phyloP scores from a whole-genome alignment of 1,139 yeast species.

The Protomyces lactucae-debilis region DNA sequence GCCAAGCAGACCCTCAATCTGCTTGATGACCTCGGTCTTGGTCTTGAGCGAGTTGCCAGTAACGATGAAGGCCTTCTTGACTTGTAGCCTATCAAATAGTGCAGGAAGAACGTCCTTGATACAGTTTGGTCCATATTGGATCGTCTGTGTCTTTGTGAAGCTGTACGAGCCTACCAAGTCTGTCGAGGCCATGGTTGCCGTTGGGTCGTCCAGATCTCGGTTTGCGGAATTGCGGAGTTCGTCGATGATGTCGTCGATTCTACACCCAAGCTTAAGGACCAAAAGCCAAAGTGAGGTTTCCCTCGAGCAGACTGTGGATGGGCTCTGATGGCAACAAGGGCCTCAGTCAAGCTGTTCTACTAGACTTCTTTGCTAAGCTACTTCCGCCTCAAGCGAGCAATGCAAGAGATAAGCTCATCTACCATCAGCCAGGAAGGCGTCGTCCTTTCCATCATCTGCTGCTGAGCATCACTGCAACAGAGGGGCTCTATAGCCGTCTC shows the following conservation, averaged over 20 bases:
- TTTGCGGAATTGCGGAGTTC: not conserved
- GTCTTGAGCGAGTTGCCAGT: slow-evolving; percentile 38
- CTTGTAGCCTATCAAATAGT: slow-evolving; percentile 1
- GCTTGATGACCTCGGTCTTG: slow-evolving; percentile 17
- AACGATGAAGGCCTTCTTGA: slow-evolving; percentile 40
- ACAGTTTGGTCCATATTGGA: slow-evolving; percentile 18
- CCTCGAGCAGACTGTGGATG: not conserved
- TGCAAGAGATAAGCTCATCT: not conserved
- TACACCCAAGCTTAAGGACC: not conserved
- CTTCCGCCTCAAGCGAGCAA: not conserved
- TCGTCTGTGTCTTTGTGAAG: slow-evolving; percentile 12
- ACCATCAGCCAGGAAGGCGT: not conserved
- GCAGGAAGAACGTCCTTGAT: slow-evolving; percentile 9
- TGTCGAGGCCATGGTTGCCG: not conserved
- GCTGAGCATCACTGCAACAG: not conserved
- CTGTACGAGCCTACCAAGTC: slow-evolving; percentile 6
- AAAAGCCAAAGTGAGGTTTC: not conserved
- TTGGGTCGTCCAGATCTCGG: too few species aligned
- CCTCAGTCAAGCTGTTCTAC: not conserved
- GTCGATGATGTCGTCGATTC: not conserved
- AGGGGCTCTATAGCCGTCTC: not conserved
- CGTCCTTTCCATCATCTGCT: not conserved
- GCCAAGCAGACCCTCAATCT: slow-evolving; percentile 14
- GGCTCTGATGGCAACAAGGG: not conserved
- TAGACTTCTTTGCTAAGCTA: not conserved